Percentiles rank a stretch among this genome's conserved stretches.
Evolutionary conservation across 208 protist species (phyloP).

Genomic region (Trypanosoma caninum): DNA sequence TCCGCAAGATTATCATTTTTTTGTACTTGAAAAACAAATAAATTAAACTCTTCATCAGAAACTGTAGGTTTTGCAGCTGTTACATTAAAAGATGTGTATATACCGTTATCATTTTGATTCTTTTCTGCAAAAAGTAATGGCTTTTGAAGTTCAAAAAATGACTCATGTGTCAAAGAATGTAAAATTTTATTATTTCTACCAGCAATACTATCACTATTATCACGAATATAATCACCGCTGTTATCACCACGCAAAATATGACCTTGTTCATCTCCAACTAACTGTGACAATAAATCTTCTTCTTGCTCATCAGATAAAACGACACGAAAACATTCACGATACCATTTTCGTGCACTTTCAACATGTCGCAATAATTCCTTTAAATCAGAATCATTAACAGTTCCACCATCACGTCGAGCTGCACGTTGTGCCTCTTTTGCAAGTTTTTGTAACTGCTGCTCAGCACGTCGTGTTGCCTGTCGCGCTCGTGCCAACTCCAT

Average conservation of each 20-base stretch:
- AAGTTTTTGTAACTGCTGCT: slow-evolving; percentile 28
- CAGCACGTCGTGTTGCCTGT: slow-evolving; percentile 21
- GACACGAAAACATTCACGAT: slow-evolving; percentile 40
- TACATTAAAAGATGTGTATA: background rate
- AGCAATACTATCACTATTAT: no score
- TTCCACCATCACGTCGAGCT: slow-evolving; percentile 1
- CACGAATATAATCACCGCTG: background rate
- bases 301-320: slow-evolving; percentile 16
- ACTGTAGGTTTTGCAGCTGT: background rate
- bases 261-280: background rate
- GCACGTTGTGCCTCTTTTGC: slow-evolving; percentile 33
- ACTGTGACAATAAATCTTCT: background rate
- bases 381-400: slow-evolving; percentile 20
- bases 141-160: no score
- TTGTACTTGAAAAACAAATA: slow-evolving; percentile 6
- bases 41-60: slow-evolving; percentile 11
- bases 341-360: slow-evolving; percentile 43
- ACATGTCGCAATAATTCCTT: slow-evolving; percentile 32
- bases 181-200: no score
- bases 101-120: no score
- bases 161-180: no score
- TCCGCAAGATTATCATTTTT: slow-evolving; percentile 18
- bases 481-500: slow-evolving; percentile 6
- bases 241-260: no score
- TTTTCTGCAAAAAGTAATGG: no score